These are phyloP conservation scores for Geranomyces michiganensis DNA, from an alignment of 192 early-diverging fungal genomes.

Conservation along the genomic window DNA sequence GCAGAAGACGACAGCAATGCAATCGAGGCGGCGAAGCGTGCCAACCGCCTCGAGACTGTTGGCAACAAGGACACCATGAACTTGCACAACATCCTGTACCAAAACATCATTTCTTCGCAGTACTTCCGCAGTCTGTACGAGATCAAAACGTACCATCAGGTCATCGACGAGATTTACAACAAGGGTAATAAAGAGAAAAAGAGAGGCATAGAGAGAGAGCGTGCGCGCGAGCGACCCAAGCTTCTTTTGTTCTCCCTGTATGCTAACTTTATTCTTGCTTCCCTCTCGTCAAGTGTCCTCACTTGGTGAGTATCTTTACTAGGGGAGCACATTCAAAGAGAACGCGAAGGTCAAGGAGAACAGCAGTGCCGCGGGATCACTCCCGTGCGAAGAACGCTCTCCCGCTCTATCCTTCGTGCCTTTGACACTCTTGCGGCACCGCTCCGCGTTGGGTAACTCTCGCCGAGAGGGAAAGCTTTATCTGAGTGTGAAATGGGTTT, in stretches of 20 bases:
- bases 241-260: too few species aligned
- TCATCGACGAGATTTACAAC: slow-evolving; percentile 73
- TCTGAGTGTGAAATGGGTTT: neutral
- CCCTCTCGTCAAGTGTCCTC: slow-evolving; percentile 31
- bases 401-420: neutral
- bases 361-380: neutral
- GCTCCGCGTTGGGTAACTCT: slow-evolving; percentile 25
- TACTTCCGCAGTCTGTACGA: slow-evolving; percentile 77
- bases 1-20: slow-evolving; percentile 4
- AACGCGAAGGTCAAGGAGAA: too few species aligned
- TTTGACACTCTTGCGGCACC: neutral
- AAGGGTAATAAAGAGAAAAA: slow-evolving; percentile 46
- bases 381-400: neutral
- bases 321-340: neutral
- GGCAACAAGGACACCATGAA: slow-evolving; percentile 85
- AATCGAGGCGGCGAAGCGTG: slow-evolving; percentile 1
- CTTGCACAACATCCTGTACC: slow-evolving; percentile 61
- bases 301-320: slow-evolving; percentile 37
- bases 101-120: slow-evolving; percentile 64
- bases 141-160: slow-evolving; percentile 75
- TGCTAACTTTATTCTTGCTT: neutral
- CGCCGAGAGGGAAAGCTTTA: neutral
- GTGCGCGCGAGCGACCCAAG: too few species aligned
- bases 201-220: neutral
- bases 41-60: slow-evolving; percentile 59